phyloP scores from a whole-genome alignment of 805 yeast species.

The Pichia pseudocactophila region DNA sequence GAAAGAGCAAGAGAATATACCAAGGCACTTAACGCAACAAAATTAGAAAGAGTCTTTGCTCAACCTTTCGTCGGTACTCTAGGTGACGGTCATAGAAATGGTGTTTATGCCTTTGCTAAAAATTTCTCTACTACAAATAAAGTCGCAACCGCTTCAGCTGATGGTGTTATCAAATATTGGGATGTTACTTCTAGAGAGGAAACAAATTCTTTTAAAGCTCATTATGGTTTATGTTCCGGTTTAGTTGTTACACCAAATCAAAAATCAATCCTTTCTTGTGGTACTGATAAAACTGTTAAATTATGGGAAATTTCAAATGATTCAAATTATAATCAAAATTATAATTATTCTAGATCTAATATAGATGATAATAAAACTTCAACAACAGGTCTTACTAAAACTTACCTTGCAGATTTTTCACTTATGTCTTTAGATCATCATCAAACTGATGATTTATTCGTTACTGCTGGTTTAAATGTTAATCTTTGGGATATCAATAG shows the following conservation, averaged over 20 bases:
- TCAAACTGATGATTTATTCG: conserved; percentile 60
- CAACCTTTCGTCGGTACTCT: conserved; percentile 93
- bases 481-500: conserved; percentile 89
- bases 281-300: conserved; percentile 83
- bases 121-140: conserved; percentile 61
- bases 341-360: conserved; percentile 7
- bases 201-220: conserved; percentile 72
- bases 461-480: conserved; percentile 85
- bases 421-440: conserved; percentile 86
- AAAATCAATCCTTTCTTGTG: conserved; percentile 55
- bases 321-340: conserved; percentile 16
- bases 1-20: conserved; percentile 96
- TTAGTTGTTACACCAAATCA: conserved; percentile 62
- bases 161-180: conserved; percentile 94
- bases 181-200: conserved; percentile 75
- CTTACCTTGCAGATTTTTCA: conserved; percentile 76
- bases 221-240: conserved; percentile 84
- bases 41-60: conserved; percentile 93
- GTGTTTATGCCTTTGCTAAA: conserved; percentile 81
- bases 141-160: conserved; percentile 90
- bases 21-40: conserved; percentile 89
- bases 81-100: conserved; percentile 93
- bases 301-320: conserved; percentile 70
- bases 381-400: conserved; percentile 56
- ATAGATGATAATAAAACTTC: conserved; percentile 24